Evolutionary conservation across 192 early-diverging fungal species (phyloP).

Genomic region (Jimgerdemannia lactiflua): DNA sequence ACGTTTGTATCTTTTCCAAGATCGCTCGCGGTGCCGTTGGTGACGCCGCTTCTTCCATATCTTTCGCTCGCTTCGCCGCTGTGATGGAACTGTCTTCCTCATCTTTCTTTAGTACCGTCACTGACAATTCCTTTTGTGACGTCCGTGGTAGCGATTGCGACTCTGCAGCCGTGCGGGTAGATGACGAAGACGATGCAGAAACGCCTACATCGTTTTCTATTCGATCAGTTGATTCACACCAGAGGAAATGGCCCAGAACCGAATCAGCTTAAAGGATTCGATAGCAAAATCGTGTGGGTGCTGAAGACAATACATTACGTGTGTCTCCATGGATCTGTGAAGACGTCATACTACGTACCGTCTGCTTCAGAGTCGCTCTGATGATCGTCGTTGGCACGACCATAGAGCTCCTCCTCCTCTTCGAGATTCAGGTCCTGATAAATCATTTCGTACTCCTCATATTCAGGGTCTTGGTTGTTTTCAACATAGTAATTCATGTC

Average conservation of each 20-base stretch:
- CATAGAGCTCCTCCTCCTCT: slow-evolving; percentile 83
- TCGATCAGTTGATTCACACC: background rate
- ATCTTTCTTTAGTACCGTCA: background rate
- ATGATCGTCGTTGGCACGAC: slow-evolving; percentile 70
- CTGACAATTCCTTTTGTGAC: background rate
- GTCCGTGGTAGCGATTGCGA: background rate
- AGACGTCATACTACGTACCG: background rate
- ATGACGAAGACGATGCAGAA: background rate
- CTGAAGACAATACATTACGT: background rate
- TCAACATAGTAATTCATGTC: slow-evolving; percentile 94
- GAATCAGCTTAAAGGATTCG: background rate
- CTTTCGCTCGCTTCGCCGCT: background rate
- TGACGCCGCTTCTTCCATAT: background rate
- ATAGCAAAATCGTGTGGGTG: background rate
- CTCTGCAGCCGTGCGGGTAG: background rate
- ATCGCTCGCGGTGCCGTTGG: background rate
- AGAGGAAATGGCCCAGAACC: too few species aligned
- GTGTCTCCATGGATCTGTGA: background rate
- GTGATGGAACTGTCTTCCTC: background rate
- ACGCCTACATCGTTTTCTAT: background rate
- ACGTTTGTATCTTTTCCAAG: background rate
- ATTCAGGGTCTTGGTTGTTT: slow-evolving; percentile 86
- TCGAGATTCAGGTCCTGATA: slow-evolving; percentile 93
- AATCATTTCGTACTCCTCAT: slow-evolving; percentile 90
- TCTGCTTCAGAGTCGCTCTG: slow-evolving; percentile 13